phyloP scores from a whole-genome alignment of 2,329 filamentous ascomycete species.

The Neonectria magnoliae region DNA sequence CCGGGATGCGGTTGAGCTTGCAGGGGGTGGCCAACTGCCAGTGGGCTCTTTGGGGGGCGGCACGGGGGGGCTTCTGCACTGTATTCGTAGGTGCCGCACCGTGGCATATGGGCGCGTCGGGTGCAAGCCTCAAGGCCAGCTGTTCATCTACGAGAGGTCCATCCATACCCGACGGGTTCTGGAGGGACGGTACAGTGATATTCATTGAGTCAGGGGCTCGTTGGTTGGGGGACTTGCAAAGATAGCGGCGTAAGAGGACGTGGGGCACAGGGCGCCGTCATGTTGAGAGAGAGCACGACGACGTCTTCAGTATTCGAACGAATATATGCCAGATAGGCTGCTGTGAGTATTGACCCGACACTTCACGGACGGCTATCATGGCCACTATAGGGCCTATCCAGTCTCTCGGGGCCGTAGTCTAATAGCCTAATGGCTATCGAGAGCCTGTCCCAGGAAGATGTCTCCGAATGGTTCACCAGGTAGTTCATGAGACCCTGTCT shows the following conservation, averaged over 20 bases:
- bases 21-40: conserved; percentile 34
- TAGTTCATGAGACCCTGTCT: conserved; percentile 17
- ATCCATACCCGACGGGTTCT: no score
- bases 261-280: background rate
- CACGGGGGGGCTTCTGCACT: background rate
- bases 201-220: no score
- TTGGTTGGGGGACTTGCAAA: background rate
- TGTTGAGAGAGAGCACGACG: background rate
- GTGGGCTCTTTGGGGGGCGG: conserved; percentile 4
- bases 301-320: background rate
- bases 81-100: background rate
- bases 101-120: background rate
- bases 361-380: background rate
- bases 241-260: background rate
- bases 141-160: background rate
- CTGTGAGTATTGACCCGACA: background rate
- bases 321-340: background rate
- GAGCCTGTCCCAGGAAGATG: background rate
- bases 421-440: background rate
- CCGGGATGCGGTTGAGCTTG: conserved; percentile 32
- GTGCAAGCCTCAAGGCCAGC: background rate
- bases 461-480: conserved; percentile 2
- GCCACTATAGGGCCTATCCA: background rate
- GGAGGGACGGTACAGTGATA: background rate
- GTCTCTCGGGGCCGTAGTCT: background rate